A percentile compares a stretch with the other conserved stretches of the same genome.
These are phyloP conservation scores for Magnaporthales sp. DNA, from an alignment of 2,329 filamentous ascomycete species.

Conservation along the genomic window DNA sequence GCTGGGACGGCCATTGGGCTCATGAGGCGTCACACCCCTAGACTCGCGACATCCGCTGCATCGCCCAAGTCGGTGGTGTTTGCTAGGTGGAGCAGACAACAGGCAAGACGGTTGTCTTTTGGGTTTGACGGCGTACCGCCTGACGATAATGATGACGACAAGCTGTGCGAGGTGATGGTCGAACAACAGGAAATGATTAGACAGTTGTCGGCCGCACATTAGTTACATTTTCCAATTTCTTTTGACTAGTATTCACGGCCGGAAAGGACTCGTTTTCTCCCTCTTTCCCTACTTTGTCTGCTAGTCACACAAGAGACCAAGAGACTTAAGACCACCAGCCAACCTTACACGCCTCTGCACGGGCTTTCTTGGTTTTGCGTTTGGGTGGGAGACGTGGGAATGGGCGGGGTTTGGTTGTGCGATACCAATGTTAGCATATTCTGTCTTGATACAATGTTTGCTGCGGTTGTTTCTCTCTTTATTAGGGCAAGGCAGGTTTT, in stretches of 20 bases:
- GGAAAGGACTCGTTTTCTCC: background rate
- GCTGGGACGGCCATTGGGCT: conserved; percentile 9
- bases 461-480: background rate
- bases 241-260: background rate
- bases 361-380: background rate
- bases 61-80: conserved; percentile 19
- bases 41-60: conserved; percentile 12
- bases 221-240: background rate
- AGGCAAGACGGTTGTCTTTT: background rate
- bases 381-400: background rate
- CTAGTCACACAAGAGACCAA: background rate
- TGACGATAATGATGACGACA: background rate
- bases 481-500: background rate
- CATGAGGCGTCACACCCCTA: background rate
- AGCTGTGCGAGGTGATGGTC: background rate
- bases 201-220: background rate
- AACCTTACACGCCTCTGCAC: background rate
- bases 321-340: too few species aligned
- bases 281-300: background rate
- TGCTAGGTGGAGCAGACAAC: conserved; percentile 11
- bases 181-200: background rate
- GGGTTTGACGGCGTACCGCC: background rate
- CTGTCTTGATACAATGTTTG: background rate
- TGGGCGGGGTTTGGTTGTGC: background rate
- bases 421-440: background rate